Conservation (phyloP, 164 flowering plant genomes). For the grape (Vitis vinifera) region ASM3070453v1 NC_081817.1:812001-812500, state of each 20-base stretch:
- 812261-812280: background rate
- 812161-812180: too few relatives aligned
- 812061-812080: too few relatives aligned
- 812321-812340: slow-evolving; percentile 1
- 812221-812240: background rate
- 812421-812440: background rate
- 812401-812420: slow-evolving; percentile 14
- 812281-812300: background rate
- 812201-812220: slow-evolving; percentile 3
- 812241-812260: background rate
- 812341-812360: background rate
- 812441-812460: background rate
- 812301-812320: slow-evolving; percentile 3
- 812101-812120: too few relatives aligned
- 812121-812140: too few relatives aligned
- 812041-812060: too few relatives aligned
- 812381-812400: slow-evolving; percentile 23
- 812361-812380: slow-evolving; percentile 9
- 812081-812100: too few relatives aligned
- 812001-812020: too few relatives aligned
- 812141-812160: too few relatives aligned
- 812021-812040: too few relatives aligned
- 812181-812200: background rate
- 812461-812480: background rate
- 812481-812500: too few relatives aligned